Conservation (phyloP, 495 filamentous ascomycete genomes). For the Penicillium fimorum region DNA sequence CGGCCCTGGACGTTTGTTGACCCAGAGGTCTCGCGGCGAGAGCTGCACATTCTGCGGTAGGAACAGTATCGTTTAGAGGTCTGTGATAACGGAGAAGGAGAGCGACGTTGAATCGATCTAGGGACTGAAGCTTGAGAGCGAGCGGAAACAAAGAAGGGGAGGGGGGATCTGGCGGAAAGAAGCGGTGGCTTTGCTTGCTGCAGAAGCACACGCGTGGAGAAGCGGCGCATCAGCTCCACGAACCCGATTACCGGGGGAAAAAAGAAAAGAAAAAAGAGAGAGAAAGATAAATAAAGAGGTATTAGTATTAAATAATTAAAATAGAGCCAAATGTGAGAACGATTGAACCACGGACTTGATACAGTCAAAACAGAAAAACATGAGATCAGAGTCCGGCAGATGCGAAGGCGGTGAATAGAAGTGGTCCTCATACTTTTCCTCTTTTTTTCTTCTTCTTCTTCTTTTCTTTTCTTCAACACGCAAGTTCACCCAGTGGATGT, state of each 20-base stretch:
- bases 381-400: conserved; percentile 19
- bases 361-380: conserved; percentile 19
- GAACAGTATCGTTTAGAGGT: conserved; percentile 47
- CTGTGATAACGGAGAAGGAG: conserved; percentile 34
- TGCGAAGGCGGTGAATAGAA: conserved; percentile 15
- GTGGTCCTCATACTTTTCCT: conserved; percentile 6
- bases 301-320: conserved; percentile 20
- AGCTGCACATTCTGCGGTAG: conserved; percentile 51
- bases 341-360: conserved; percentile 15
- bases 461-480: conserved; percentile 28
- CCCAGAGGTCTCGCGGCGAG: conserved; percentile 43
- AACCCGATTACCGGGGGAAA: conserved; percentile 15
- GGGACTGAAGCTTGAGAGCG: conserved; percentile 24
- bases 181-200: conserved; percentile 44
- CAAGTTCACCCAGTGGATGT: conserved; percentile 38
- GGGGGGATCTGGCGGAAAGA: conserved; percentile 34
- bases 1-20: conserved; percentile 56
- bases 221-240: conserved; percentile 37
- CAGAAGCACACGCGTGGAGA: conserved; percentile 41
- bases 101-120: conserved; percentile 19
- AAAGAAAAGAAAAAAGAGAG: conserved; percentile 12
- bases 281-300: conserved; percentile 3
- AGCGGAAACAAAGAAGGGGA: conserved; percentile 34
- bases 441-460: conserved; percentile 18
- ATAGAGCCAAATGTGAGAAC: conserved; percentile 16